phyloP scores from a whole-genome alignment of 352 stramenopile species.

The Globisporangium nodosum region DNA sequence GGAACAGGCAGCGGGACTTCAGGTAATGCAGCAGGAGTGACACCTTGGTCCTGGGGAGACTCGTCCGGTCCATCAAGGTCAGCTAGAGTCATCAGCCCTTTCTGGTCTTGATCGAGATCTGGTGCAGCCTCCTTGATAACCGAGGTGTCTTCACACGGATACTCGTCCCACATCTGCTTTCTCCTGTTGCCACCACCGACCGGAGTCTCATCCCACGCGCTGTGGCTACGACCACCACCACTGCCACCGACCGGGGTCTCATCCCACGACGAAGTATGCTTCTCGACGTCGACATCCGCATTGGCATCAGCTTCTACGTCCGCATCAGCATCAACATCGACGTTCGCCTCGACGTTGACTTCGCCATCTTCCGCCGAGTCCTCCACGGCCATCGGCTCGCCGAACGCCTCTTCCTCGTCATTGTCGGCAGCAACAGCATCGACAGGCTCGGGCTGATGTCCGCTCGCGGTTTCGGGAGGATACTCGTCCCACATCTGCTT shows the following conservation, averaged over 20 bases:
- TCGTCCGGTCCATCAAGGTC: background rate
- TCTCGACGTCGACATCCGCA: background rate
- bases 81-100: constrained; percentile 3
- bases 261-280: constrained; percentile 8
- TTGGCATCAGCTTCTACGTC: background rate
- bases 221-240: background rate
- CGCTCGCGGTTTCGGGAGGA: background rate
- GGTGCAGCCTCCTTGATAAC: background rate
- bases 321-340: background rate
- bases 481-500: constrained; percentile 5
- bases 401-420: background rate
- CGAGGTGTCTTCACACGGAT: background rate
- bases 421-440: background rate
- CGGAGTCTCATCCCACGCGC: constrained; percentile 5
- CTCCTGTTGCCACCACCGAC: constrained; percentile 7
- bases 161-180: constrained; percentile 3
- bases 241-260: constrained; percentile 2
- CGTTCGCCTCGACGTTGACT: background rate
- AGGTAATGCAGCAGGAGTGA: background rate
- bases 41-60: background rate
- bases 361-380: background rate
- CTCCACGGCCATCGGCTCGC: background rate
- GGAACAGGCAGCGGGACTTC: background rate
- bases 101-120: background rate
- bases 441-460: background rate